Conservation (phyloP, 768 basidiomycete species). For the Ramaria sp. region DNA sequence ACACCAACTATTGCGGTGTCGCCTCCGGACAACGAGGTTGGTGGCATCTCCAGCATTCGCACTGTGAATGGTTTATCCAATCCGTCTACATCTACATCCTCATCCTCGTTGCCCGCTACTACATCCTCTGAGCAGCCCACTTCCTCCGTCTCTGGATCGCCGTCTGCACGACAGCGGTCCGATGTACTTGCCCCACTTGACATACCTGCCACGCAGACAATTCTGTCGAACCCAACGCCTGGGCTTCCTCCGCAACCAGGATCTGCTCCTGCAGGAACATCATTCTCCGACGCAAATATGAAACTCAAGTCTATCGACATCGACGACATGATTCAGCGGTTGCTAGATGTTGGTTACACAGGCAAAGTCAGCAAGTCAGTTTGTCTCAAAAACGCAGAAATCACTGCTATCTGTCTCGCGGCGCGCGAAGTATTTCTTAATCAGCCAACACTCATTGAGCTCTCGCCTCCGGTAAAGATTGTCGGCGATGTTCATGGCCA, state of each 20-base stretch:
- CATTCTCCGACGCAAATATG: slow-evolving; percentile 35
- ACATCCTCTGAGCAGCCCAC: slow-evolving; percentile 16
- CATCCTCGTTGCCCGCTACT: slow-evolving; percentile 12
- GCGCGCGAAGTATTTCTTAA: slow-evolving; percentile 93
- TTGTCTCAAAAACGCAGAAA: slow-evolving; percentile 93
- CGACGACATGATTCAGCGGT: slow-evolving; percentile 95
- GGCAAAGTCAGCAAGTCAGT: slow-evolving; percentile 96
- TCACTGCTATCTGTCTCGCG: slow-evolving; percentile 86
- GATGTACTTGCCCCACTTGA: slow-evolving; percentile 42
- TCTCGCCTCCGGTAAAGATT: slow-evolving; percentile 97
- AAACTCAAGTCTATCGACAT: slow-evolving; percentile 74
- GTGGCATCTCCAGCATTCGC: neutral
- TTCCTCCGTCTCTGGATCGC: slow-evolving; percentile 16
- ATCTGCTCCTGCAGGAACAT: slow-evolving; percentile 28
- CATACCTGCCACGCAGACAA: slow-evolving; percentile 74
- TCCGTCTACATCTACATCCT: slow-evolving; percentile 3
- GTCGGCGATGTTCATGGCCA: slow-evolving; percentile 99
- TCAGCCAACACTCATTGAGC: slow-evolving; percentile 94
- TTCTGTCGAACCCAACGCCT: slow-evolving; percentile 58
- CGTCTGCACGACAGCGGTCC: slow-evolving; percentile 26
- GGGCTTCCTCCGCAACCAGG: slow-evolving; percentile 36
- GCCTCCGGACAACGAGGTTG: neutral
- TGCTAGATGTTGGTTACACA: slow-evolving; percentile 93
- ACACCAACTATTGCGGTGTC: neutral
- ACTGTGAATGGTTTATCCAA: neutral